Evolutionary conservation across 345 rosid genomes (phyloP), one percentile per base, ranked within the genome.

Genomic region (Populus nigra): DNA sequence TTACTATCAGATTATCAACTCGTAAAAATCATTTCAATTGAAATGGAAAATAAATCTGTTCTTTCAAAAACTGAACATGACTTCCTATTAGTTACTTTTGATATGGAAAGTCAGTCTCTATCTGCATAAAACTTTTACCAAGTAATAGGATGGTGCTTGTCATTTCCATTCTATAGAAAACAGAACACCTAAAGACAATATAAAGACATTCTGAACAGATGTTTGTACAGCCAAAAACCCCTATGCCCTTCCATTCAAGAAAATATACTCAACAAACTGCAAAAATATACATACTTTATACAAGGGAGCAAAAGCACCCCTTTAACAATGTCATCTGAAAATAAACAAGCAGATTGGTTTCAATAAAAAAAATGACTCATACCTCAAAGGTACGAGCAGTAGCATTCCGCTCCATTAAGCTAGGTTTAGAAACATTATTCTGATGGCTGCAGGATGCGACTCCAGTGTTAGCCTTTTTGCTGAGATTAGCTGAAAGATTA

Each of bases 341-440:
- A 68, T 18, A 65, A 57, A 61, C 62, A 2, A 5, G 3, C 7
- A 5, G 31, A 67, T 18, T 41, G 63, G 15, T 59, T n/a, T 10
- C 20, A 61, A 12, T 57, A 5, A 69, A 70, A 61, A 62, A 16
- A 43, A 5, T 35, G 71, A 65, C 18, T 70, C 72, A n/a, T 76
- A 91, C 90, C 92, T 90, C 90, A 41, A 75, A 81, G 13, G 88
- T 74, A 15, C 13, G 83, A 53, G 92, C 92, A 62, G 91, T 84
- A 69, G 69, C 67, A 67, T 91, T 84, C 67, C 87, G 71, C 38
- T 89, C 90, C 92, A 91, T 87, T 78, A 89, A 76, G 73, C 89
- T 81, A 27, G 73, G 82, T 43, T 76, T 90, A 17, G 68, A 72
- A 41, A 55, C 71, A 55, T 61, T 27, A 68, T 4, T 79, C 69